phyloP scores from a whole-genome alignment of 768 basidiomycete genomes.

The Kwoniella dendrophila region DNA sequence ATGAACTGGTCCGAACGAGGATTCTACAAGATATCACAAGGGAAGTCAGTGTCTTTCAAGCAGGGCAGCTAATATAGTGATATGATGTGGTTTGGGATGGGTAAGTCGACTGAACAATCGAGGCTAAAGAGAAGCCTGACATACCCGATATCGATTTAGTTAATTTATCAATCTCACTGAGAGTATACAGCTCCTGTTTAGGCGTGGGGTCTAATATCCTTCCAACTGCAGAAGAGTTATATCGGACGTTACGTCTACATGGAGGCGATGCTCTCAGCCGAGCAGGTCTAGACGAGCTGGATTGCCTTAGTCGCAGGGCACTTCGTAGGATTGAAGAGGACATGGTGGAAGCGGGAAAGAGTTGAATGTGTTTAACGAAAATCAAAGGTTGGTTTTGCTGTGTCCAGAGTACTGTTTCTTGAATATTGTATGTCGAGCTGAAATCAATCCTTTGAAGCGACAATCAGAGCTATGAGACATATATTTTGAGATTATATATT shows the following conservation, averaged over 20 bases:
- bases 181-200: constrained; percentile 38
- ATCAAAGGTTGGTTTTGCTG: too few species aligned
- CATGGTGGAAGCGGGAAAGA: too few species aligned
- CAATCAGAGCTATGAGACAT: too few species aligned
- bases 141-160: constrained; percentile 47
- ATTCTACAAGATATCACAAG: constrained; percentile 12
- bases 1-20: constrained; percentile 13
- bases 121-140: too few species aligned
- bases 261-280: not conserved
- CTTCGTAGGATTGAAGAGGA: constrained; percentile 2
- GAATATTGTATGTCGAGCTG: too few species aligned
- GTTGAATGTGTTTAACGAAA: not conserved
- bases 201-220: too few species aligned
- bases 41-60: too few species aligned
- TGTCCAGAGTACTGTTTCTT: too few species aligned
- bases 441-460: too few species aligned
- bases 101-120: too few species aligned
- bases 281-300: not conserved
- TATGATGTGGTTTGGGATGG: not conserved
- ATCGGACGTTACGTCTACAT: not conserved
- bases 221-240: constrained; percentile 1
- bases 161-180: constrained; percentile 49
- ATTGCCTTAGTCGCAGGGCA: constrained; percentile 1
- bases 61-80: too few species aligned
- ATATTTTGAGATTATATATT: too few species aligned